Base-by-base conservation (phyloP, 495 filamentous ascomycete genomes). In the Daldinia grandis region DNA sequence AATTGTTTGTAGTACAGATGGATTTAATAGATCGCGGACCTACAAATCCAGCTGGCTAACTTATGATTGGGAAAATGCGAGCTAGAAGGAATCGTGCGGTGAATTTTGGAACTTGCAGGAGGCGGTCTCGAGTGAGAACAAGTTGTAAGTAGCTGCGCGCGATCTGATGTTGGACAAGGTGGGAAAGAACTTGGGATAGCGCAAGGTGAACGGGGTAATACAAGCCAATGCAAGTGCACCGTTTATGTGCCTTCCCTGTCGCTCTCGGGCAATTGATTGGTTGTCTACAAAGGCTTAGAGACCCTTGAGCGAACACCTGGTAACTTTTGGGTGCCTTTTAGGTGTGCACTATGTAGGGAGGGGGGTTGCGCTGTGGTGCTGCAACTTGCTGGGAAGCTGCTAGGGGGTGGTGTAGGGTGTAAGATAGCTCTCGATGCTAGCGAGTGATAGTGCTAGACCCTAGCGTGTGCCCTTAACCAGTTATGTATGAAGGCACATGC, bases 141-240 rank as follows among this genome's bases (percentile, higher is more conserved):
- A 49, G 50, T 51, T 51, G 50, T 24, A 38, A 51, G 61, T 17
- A 27, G 33, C 51, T 28, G 65, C 44, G 65, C 44, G 38, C 17
- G 30, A 62, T 61, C 50, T 35, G 58, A 68, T 56, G 37, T 57
- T 30, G 58, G 30, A 50, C 61, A 49, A 65, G 28, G 62, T 62
- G 28, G 68, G 58, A 53, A 55, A 53, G n/a, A 28, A 19, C 27
- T 58, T 55, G 63, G 42, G 57, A 35, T 59, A 60, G 59, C 28
- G 69, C 54, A 64, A 72, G 69, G 69, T 72, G 69, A 67, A 56
- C 37, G 66, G 68, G 50, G 50, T 61, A 62, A 47, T 55, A 47
- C 59, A 54, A 50, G 53, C 31, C 66, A 72, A 72, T 72, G 69
- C 69, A 72, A 72, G 59, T 53, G 64, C 64, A 51, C 69, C 69